Base-by-base conservation (phyloP, 1,139 yeast genomes). In the Meyerozyma sp. region DNA sequence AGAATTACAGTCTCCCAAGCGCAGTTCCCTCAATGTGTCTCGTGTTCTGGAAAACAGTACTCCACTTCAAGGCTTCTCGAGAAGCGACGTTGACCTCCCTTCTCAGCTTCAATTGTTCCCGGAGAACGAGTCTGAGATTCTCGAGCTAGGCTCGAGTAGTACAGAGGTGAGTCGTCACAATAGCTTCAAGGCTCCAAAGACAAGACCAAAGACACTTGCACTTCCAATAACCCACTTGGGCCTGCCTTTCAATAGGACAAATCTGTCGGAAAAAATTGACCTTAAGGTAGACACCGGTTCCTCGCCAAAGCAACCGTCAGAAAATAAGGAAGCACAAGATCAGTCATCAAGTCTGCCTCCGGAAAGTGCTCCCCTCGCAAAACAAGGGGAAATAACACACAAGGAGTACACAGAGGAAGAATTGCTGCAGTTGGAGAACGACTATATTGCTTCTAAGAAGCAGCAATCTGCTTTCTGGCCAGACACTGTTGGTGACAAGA, bases 91-190 rank as follows among this genome's bases (percentile, higher is more conserved):
- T 10, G 55, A 66, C 39, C 60, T 81, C 47, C 87, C 87, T 0
- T 79, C 84, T 0, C 87, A 81, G 58, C 58, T 81, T 56, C 70
- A 73, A 39, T 60, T 82, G 25, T 65, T 80, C 40, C 67, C 73
- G 10, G 68, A 66, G 42, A 59, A 65, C 40, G 66, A 66, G 45
- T 54, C 59, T 21, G 73, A 68, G 18, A 44, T 64, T 10, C 44
- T 63, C 42, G 73, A 73, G 39, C 49, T 62, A 28, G 67, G 66
- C 5, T 63, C 71, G 1, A 54, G 62, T 27, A 51, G 59, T 35
- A 58, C 60, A 5, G 71, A 65, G 20, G 56, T 70, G 1, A 57
- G 63, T 21, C 61, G 76, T 25, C 59, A 66, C 34, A 65, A 61
- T 45, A 68, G 75, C 46, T 66, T 73, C 5, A 58, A 75, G 46